Base-by-base conservation (phyloP, 2,329 filamentous ascomycete genomes). In the Fusarium praegraminearum region DNA sequence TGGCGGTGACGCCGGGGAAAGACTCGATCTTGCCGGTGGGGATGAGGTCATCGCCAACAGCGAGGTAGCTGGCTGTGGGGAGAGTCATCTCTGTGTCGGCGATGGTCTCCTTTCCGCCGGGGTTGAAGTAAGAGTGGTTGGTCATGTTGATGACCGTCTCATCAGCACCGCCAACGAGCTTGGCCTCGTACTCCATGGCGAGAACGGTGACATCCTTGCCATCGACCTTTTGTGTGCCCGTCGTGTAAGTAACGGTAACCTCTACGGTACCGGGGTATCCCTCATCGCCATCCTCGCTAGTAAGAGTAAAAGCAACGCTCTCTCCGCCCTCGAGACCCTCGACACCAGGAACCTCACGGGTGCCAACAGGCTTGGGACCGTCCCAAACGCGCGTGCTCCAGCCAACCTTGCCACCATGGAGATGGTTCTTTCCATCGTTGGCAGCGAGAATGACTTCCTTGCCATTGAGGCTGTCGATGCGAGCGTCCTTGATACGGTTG, bases 141-240 rank as follows among this genome's bases (percentile, higher is more conserved):
- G 96, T 98, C 82, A 98, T 87, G 81, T 94, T 97, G 78, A 98
- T 88, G 43, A 90, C 90, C 0, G 95, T 98, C 85, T 98, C 95
- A n/a, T 94, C 90, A 15, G 90, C 91, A 51, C 91, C 90, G 5
- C 87, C 90, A 5, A 93, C 85, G 47, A 98, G 85, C 79, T 93
- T 89, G 22, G 92, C 94, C 83, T 97, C 92, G 78, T 97, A 98
- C 79, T 98, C 96, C 51, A 97, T 92, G 59, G 90, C 90, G 60
- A 98, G 81, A 22, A 96, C 88, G 2, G 88, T 89, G 68, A 90
- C 90, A 66, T 90, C 86, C 65, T 86, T 87, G 20, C 87, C 89
- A 7, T 85, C 82, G 15, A 86, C 81, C 52, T 86, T 81, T 77
- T 93, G 89, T 66, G 89, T 91, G 55, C 89, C 90, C 1, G 91